A percentile compares a stretch with the other conserved stretches of the same genome.
phyloP scores from a whole-genome alignment of 164 flowering plant genomes.

The Chimonanthus praecox region DNA sequence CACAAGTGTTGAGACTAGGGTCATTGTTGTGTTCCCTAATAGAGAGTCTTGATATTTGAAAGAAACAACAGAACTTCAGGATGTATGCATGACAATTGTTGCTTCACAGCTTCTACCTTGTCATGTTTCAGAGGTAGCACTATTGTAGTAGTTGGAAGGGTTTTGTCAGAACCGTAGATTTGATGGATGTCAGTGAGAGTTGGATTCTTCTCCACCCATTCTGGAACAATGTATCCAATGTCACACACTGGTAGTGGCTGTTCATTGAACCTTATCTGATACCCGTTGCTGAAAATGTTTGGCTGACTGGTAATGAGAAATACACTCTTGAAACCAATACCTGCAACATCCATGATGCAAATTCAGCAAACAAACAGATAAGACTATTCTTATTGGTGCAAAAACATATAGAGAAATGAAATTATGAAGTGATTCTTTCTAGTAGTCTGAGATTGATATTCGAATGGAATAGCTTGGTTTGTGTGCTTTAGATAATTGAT shows the following conservation, averaged over 20 bases:
- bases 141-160: slow-evolving; percentile 50
- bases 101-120: slow-evolving; percentile 51
- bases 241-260: slow-evolving; percentile 40
- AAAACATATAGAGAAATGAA: background rate
- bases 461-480: no score
- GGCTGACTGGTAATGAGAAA: slow-evolving; percentile 55
- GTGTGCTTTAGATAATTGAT: no score
- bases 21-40: no score
- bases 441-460: background rate
- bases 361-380: background rate
- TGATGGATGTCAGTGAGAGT: slow-evolving; percentile 30
- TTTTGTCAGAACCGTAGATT: slow-evolving; percentile 30
- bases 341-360: background rate
- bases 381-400: no score
- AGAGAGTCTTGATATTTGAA: slow-evolving; percentile 47
- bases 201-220: slow-evolving; percentile 63
- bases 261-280: slow-evolving; percentile 56
- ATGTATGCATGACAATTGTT: slow-evolving; percentile 52
- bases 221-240: slow-evolving; percentile 63
- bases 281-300: slow-evolving; percentile 63
- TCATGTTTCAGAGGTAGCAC: slow-evolving; percentile 60
- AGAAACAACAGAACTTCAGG: slow-evolving; percentile 63
- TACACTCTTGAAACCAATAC: slow-evolving; percentile 40
- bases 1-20: slow-evolving; percentile 6
- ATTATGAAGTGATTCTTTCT: background rate